Evolutionary conservation across 495 filamentous ascomycete genomes (phyloP).

Genomic region (Lophiotrema nucula): DNA sequence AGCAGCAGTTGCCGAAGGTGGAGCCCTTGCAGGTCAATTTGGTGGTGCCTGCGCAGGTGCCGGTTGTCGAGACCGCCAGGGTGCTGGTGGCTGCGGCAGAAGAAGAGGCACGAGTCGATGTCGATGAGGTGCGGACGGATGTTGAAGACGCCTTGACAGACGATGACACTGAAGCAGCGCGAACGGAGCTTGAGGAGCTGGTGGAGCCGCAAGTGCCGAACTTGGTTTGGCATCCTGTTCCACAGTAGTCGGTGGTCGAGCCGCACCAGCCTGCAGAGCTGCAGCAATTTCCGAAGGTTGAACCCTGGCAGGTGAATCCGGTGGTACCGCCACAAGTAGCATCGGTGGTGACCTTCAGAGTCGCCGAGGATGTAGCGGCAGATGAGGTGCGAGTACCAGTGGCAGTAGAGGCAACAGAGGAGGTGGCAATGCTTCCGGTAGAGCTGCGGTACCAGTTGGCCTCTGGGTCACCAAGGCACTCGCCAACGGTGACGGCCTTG

Average conservation of each 20-base stretch:
- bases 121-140: not conserved
- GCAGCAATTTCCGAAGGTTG: slow-evolving; percentile 34
- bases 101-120: not conserved
- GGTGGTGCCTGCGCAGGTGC: slow-evolving; percentile 7
- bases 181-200: not conserved
- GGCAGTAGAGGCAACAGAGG: slow-evolving; percentile 7
- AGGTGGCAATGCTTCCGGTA: not conserved
- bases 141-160: not conserved
- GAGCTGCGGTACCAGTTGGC: slow-evolving; percentile 32
- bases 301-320: slow-evolving; percentile 25
- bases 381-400: slow-evolving; percentile 3
- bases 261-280: slow-evolving; percentile 29
- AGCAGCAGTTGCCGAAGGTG: slow-evolving; percentile 19
- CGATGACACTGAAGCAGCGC: not conserved
- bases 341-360: slow-evolving; percentile 25
- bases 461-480: slow-evolving; percentile 31
- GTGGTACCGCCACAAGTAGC: slow-evolving; percentile 32
- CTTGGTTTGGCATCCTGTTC: slow-evolving; percentile 27
- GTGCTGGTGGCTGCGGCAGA: slow-evolving; percentile 5
- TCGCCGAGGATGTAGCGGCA: slow-evolving; percentile 15
- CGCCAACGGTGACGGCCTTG: slow-evolving; percentile 32
- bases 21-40: slow-evolving; percentile 11
- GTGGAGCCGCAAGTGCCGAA: slow-evolving; percentile 25
- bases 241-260: slow-evolving; percentile 28
- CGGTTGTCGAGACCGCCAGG: slow-evolving; percentile 13